These are phyloP conservation scores for Echinosophora koreensis DNA, from an alignment of 306 rosid genomes.

Conservation along the genomic window DNA sequence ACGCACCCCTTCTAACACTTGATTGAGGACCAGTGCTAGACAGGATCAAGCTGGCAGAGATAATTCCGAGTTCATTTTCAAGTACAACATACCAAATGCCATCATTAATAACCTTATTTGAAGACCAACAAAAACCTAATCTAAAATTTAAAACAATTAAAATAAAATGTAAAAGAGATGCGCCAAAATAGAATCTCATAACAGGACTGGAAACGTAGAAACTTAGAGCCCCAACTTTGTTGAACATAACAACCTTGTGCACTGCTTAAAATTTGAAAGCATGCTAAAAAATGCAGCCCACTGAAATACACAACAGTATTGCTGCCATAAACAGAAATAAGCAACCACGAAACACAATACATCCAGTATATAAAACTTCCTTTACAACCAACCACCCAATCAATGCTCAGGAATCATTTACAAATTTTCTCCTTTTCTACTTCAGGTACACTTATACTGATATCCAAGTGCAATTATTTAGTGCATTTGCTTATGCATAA, in stretches of 20 bases:
- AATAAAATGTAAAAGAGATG: background rate
- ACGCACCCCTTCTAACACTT: constrained; percentile 20
- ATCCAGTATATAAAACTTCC: constrained; percentile 12
- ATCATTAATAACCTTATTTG: constrained; percentile 13
- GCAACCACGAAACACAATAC: background rate
- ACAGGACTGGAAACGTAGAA: constrained; percentile 5
- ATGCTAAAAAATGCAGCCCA: background rate
- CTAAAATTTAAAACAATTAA: constrained; percentile 15
- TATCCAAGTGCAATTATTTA: constrained; percentile 6
- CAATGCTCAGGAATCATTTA: background rate
- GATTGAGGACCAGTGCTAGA: constrained; percentile 28
- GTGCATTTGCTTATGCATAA: background rate
- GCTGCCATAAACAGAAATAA: background rate
- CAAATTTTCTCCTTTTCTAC: background rate
- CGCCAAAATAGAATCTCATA: background rate
- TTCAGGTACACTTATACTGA: constrained; percentile 16
- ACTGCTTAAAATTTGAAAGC: constrained; percentile 14
- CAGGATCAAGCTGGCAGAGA: constrained; percentile 26
- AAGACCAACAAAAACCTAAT: constrained; percentile 12
- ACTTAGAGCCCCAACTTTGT: background rate
- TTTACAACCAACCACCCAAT: background rate
- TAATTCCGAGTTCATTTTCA: background rate
- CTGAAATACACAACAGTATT: background rate
- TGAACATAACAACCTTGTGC: constrained; percentile 1
- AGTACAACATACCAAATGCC: constrained; percentile 28